phyloP scores from a whole-genome alignment of 768 basidiomycete species.

The Pulveroboletus frians region DNA sequence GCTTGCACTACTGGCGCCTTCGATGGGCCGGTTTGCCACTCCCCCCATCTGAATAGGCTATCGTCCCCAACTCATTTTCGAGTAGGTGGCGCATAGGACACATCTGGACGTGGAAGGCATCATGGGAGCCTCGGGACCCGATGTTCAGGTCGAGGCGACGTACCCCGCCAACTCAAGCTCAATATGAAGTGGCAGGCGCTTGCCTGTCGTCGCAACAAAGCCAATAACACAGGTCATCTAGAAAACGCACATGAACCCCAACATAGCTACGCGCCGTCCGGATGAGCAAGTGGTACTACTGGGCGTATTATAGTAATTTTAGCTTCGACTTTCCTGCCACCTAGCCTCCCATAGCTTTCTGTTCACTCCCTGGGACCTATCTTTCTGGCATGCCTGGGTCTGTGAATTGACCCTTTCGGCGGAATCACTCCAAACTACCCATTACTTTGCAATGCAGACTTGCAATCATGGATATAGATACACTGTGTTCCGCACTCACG shows the following conservation, averaged over 20 bases:
- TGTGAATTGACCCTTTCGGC: not conserved
- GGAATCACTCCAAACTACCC: constrained; percentile 32
- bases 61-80: not conserved
- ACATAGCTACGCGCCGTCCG: constrained; percentile 51
- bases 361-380: constrained; percentile 64
- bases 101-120: constrained; percentile 63
- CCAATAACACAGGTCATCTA: constrained; percentile 67
- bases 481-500: constrained; percentile 32
- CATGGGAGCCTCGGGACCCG: constrained; percentile 59
- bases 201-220: constrained; percentile 55
- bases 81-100: constrained; percentile 18
- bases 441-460: constrained; percentile 47
- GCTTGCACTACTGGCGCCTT: constrained; percentile 58
- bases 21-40: constrained; percentile 49
- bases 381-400: constrained; percentile 41
- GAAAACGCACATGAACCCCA: not conserved
- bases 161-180: constrained; percentile 70
- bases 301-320: constrained; percentile 52
- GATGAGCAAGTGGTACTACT: constrained; percentile 47
- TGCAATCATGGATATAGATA: constrained; percentile 57
- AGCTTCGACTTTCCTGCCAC: constrained; percentile 55
- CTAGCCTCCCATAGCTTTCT: constrained; percentile 64
- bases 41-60: not conserved
- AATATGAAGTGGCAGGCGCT: constrained; percentile 69
- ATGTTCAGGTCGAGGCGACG: constrained; percentile 77